A percentile compares a stretch with the other conserved stretches of the same genome.
Conservation (phyloP, 2,329 filamentous ascomycete species). For the Fulvia fulva region DNA sequence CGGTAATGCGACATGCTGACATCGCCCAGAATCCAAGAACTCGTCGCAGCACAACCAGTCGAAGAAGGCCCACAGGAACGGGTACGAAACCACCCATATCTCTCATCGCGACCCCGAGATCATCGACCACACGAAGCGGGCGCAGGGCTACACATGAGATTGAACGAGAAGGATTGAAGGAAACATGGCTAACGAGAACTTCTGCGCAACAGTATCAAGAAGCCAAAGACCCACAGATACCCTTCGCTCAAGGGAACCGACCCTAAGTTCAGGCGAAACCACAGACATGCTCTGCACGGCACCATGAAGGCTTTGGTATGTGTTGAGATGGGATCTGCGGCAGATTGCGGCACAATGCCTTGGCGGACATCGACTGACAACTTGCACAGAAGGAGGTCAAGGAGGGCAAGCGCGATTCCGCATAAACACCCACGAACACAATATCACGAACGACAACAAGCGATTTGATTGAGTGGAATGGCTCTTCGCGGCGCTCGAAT, state of each 20-base stretch:
- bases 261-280: slow-evolving; percentile 99
- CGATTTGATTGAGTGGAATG: slow-evolving; percentile 11
- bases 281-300: slow-evolving; percentile 98
- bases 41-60: slow-evolving; percentile 98
- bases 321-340: no score
- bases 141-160: neutral
- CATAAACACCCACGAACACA: slow-evolving; percentile 51
- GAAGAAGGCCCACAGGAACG: slow-evolving; percentile 99
- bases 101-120: neutral
- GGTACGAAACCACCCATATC: slow-evolving; percentile 58
- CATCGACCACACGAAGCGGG: neutral
- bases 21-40: slow-evolving; percentile 89
- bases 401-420: slow-evolving; percentile 89
- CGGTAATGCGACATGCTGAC: slow-evolving; percentile 15
- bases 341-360: neutral
- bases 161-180: neutral
- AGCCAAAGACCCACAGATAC: slow-evolving; percentile 98
- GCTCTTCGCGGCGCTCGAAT: slow-evolving; percentile 13
- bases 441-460: neutral
- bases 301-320: slow-evolving; percentile 96
- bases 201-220: slow-evolving; percentile 78
- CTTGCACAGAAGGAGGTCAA: slow-evolving; percentile 82
- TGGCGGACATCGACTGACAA: slow-evolving; percentile 23
- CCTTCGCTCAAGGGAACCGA: slow-evolving; percentile 98
- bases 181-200: neutral